Base-by-base conservation (phyloP, 345 rosid genomes). In the Arabis hirsuta region DNA sequence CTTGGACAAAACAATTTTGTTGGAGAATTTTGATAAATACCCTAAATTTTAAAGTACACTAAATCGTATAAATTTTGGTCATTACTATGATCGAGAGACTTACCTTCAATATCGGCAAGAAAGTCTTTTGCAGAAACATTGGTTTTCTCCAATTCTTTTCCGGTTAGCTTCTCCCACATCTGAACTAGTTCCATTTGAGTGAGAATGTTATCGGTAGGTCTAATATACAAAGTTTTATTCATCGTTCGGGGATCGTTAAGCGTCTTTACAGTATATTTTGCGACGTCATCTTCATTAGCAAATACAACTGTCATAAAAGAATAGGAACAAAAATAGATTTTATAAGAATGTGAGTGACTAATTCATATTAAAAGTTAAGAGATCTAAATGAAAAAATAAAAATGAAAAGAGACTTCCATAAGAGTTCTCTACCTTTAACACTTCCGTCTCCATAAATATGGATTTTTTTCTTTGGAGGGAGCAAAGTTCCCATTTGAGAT, bases 371-470 rank as follows among this genome's bases (percentile, higher is more conserved):
- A 55, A 31, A 12, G 5, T 5, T 5, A 53, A 43, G 1, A 29
- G 5, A 29, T 4, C 5, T 4, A 29, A 29, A 4, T 5, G 5
- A 4, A 5, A 29, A 3, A 29, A 29, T 3, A 29, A 4, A 10
- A 55, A 68, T 29, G 4, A 16, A 47, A 47, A 44, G 10, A 22
- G 31, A 5, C 7, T 20, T 5, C 9, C 6, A 13, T 29, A 47
- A 36, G n/a, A 32, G 4, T 32, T 36, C 2, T 44, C 1, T 75
- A 92, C 98, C 96, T 79, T 88, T 88, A 12, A 73, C 87, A 39
- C 86, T 83, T 19, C 90, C 97, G 8, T 87, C 88, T 0, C 98
- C 98, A 9, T 84, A 93, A 5, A 93, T 63, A 16, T 3, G 10
- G 0, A 90, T 82, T 1, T 61, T 55, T 8, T 86, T 51, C 6